Evolutionary conservation across 805 yeast species (phyloP).

Genomic region (Wickerhamomyces hampshirensis): DNA sequence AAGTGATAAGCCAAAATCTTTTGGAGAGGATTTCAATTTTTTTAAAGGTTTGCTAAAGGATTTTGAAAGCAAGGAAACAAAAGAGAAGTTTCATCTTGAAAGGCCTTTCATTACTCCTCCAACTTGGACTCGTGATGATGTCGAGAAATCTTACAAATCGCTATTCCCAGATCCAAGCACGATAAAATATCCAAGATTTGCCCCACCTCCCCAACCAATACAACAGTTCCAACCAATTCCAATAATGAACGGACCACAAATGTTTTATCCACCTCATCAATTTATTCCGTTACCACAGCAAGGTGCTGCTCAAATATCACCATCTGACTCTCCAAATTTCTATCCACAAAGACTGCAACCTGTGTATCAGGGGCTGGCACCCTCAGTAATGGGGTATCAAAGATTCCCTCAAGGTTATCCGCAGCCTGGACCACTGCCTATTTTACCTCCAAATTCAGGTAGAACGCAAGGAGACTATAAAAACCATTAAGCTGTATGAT

Average conservation of each 20-base stretch:
- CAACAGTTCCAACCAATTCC: constrained; percentile 3
- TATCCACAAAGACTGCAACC: constrained; percentile 13
- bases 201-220: constrained; percentile 10
- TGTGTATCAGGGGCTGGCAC: constrained; percentile 10
- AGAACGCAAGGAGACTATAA: background rate
- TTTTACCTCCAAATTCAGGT: background rate
- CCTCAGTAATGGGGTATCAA: constrained; percentile 1
- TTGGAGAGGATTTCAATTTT: constrained; percentile 22
- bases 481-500: background rate
- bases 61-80: constrained; percentile 17
- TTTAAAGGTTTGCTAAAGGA: constrained; percentile 24
- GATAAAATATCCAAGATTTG: constrained; percentile 10
- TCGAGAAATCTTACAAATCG: constrained; percentile 50
- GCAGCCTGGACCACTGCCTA: background rate
- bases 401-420: background rate
- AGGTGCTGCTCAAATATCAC: constrained; percentile 8
- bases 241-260: constrained; percentile 16
- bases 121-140: constrained; percentile 49
- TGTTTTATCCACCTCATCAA: constrained; percentile 11
- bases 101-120: constrained; percentile 72
- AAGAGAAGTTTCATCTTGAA: constrained; percentile 42
- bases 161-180: constrained; percentile 39
- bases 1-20: constrained; percentile 20
- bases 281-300: constrained; percentile 17
- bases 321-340: constrained; percentile 7